These are phyloP conservation scores for Metschnikowia lunata DNA, from an alignment of 805 yeast species.

Conservation along the genomic window DNA sequence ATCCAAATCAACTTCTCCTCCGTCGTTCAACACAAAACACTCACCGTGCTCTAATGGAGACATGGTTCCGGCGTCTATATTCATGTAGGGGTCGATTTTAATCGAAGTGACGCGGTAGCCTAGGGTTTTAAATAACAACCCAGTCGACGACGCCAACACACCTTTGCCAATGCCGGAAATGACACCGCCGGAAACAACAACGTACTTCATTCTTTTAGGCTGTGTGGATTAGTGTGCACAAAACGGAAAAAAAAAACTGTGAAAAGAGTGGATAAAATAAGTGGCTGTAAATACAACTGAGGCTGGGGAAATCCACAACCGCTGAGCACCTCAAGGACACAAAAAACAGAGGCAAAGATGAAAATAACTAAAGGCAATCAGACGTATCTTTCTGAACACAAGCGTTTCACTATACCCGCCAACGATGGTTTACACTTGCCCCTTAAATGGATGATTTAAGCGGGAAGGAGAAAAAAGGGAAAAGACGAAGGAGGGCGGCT, in stretches of 20 bases:
- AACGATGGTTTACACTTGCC: conserved; percentile 24
- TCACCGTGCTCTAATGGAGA: conserved; percentile 99
- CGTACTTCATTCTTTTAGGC: conserved; percentile 76
- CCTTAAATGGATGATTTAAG: conserved; percentile 40
- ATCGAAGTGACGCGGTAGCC: conserved; percentile 96
- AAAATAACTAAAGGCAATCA: not conserved
- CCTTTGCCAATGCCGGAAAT: conserved; percentile 99
- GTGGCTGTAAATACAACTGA: not conserved
- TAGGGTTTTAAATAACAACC: conserved; percentile 85
- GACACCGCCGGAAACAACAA: conserved; percentile 98
- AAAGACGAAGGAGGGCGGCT: not conserved
- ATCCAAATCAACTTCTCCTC: conserved; percentile 98
- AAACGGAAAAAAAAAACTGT: not conserved
- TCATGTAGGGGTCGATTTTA: conserved; percentile 98
- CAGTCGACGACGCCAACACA: conserved; percentile 95
- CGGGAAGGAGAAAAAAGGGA: conserved; percentile 38
- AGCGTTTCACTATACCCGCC: not conserved
- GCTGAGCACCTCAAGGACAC: not conserved
- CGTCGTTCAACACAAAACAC: conserved; percentile 95
- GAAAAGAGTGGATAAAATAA: not conserved
- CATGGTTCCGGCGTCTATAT: conserved; percentile 99
- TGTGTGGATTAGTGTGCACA: not conserved
- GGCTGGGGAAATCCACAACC: not conserved
- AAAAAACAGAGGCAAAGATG: not conserved
- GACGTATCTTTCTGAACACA: not conserved